Percentiles rank a stretch among this genome's conserved stretches.
These are phyloP conservation scores for Fusarium dlaminii DNA, from an alignment of 2,329 filamentous ascomycete genomes.

Conservation along the genomic window DNA sequence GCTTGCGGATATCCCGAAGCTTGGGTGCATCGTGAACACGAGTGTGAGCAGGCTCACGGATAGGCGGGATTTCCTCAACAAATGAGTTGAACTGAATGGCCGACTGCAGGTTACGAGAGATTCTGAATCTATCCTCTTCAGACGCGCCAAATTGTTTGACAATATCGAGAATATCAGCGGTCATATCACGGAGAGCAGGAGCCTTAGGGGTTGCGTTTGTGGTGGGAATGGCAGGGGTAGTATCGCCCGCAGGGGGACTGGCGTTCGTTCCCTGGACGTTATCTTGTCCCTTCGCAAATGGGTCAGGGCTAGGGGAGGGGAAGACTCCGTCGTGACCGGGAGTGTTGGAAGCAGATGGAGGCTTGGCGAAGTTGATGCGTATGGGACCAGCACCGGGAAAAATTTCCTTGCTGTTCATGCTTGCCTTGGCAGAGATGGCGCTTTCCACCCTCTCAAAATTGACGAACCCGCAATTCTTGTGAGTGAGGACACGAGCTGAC, in stretches of 20 bases:
- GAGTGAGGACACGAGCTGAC: conserved; percentile 91
- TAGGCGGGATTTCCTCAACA: conserved; percentile 84
- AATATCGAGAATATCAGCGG: conserved; percentile 84
- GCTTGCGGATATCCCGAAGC: conserved; percentile 93
- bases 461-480: conserved; percentile 99
- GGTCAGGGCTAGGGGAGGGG: conserved; percentile 90
- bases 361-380: conserved; percentile 96
- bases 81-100: conserved; percentile 80
- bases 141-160: conserved; percentile 88
- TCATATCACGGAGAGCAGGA: conserved; percentile 79
- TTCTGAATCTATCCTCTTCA: conserved; percentile 78
- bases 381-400: conserved; percentile 96
- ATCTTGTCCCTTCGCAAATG: conserved; percentile 70
- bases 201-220: conserved; percentile 67
- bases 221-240: conserved; percentile 45
- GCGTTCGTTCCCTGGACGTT: conserved; percentile 44
- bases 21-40: conserved; percentile 93
- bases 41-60: conserved; percentile 88
- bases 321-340: conserved; percentile 89
- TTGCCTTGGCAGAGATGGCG: conserved; percentile 85
- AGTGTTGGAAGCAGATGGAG: conserved; percentile 87
- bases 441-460: conserved; percentile 95
- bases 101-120: conserved; percentile 76
- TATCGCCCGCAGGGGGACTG: conserved; percentile 48
- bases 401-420: conserved; percentile 96